A percentile compares a stretch with the other conserved stretches of the same genome.
Evolutionary conservation across 331 rosid genomes (phyloP).

Genomic region (Arachis monticola): DNA sequence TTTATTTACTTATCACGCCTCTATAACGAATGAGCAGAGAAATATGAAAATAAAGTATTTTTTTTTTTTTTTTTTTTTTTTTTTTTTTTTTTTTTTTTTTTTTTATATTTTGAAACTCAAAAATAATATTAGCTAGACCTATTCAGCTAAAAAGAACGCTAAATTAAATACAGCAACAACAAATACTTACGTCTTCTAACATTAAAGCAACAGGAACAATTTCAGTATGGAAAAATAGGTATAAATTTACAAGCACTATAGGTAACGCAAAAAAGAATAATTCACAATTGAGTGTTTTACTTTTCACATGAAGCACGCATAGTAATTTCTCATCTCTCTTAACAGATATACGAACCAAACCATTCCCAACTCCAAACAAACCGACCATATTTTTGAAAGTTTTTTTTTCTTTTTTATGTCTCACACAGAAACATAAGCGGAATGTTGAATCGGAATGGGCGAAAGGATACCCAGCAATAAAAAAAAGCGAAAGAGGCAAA

Average conservation of each 20-base stretch:
- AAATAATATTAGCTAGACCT: conserved; percentile 3
- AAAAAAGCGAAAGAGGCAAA: conserved; percentile 26
- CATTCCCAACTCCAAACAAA: background rate
- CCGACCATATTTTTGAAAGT: too few relatives aligned
- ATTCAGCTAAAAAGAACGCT: too few relatives aligned
- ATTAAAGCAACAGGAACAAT: conserved; percentile 14
- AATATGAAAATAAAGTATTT: too few relatives aligned
- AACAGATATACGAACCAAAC: background rate
- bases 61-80: too few relatives aligned
- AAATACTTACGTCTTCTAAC: background rate
- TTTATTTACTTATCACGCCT: too few relatives aligned
- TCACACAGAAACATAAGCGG: background rate
- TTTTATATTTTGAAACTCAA: conserved; percentile 24
- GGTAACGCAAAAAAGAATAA: too few relatives aligned
- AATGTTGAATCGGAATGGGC: background rate
- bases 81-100: too few relatives aligned
- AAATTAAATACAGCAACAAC: background rate
- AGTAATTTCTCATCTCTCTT: background rate
- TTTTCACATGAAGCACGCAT: background rate
- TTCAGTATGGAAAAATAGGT: background rate
- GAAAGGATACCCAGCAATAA: too few relatives aligned
- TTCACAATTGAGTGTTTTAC: background rate
- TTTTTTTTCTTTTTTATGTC: too few relatives aligned
- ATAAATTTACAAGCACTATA: background rate
- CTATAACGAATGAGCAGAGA: too few relatives aligned